Base-by-base conservation (phyloP, 1,284 basidiomycete genomes). In the Agaricales sp. region DNA sequence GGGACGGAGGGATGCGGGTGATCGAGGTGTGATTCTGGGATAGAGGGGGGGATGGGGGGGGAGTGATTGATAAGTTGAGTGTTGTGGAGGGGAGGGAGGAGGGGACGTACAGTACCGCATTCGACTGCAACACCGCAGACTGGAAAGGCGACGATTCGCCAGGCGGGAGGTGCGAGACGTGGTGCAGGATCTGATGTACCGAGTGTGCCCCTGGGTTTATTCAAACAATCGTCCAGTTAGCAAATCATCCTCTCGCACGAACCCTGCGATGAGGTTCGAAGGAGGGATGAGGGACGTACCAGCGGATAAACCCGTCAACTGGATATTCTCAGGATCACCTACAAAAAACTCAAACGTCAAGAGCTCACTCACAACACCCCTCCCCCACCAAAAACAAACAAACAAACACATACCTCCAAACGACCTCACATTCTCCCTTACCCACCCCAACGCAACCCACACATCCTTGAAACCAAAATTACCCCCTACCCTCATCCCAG, bases 401-500 rank as follows among this genome's bases (percentile, higher is more conserved):
- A 19, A 46, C 22, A 0, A 4, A 13, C 13, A 39, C 61, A 46
- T 55, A 75, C 82, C 82, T 55, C 82, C 83, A 52, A 80, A 84
- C 0, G 65, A 58, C 8, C 59, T 57, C 38, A 86, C 82, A 57
- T 87, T 80, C 1, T 69, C 66, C 43, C 65, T 69, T 12, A 85
- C 67, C 81, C 80, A 84, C 58, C 73, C 64, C 12, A 81, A 58
- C 0, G 75, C 77, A 8, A 77, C 52, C 82, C 82, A 86, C 52
- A 79, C 82, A 59, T 88, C 87, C 63, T 87, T 87, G 69, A 88
- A 88, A 0, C 87, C 85, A 59, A 79, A 83, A 58, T 88, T 89
- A 1, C 86, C 85, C 8, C 68, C 66, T 30, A 88, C 59, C 26
- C 64, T 60, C 6, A 80, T 82, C 47, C 73, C 58, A n/a, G n/a